These are phyloP conservation scores for Tirmania nivea DNA, from an alignment of 495 filamentous ascomycete species.

Conservation along the genomic window DNA sequence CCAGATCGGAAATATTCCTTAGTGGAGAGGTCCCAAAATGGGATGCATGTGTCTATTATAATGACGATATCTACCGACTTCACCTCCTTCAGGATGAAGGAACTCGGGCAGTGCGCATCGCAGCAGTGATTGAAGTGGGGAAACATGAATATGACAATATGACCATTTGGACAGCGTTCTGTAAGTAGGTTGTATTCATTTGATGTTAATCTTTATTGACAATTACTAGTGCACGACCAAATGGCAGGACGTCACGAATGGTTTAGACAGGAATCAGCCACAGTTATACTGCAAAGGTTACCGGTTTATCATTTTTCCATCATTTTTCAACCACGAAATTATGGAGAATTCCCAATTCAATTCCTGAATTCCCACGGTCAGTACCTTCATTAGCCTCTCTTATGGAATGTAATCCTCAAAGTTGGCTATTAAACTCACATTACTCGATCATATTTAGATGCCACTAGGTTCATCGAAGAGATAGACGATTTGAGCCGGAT, in stretches of 20 bases:
- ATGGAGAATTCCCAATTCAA: neutral
- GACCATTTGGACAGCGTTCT: conserved; percentile 19
- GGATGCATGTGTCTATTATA: conserved; percentile 32
- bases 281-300: neutral
- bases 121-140: conserved; percentile 12
- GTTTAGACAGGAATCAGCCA: neutral
- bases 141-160: conserved; percentile 10
- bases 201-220: neutral
- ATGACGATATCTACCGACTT: conserved; percentile 32
- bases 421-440: neutral
- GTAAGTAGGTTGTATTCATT: neutral
- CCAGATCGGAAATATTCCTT: too few relatives aligned
- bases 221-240: neutral
- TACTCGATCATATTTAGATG: neutral
- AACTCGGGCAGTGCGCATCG: conserved; percentile 27
- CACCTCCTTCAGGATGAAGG: conserved; percentile 34
- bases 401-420: neutral
- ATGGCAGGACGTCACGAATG: neutral
- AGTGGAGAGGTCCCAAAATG: conserved; percentile 33
- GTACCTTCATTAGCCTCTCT: too few relatives aligned
- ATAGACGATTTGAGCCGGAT: neutral
- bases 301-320: neutral
- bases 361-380: neutral
- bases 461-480: neutral
- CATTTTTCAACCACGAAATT: neutral